Evolutionary conservation across 225 moss, liverwort and hornwort species (phyloP).

Genomic region (Polytrichum commune): DNA sequence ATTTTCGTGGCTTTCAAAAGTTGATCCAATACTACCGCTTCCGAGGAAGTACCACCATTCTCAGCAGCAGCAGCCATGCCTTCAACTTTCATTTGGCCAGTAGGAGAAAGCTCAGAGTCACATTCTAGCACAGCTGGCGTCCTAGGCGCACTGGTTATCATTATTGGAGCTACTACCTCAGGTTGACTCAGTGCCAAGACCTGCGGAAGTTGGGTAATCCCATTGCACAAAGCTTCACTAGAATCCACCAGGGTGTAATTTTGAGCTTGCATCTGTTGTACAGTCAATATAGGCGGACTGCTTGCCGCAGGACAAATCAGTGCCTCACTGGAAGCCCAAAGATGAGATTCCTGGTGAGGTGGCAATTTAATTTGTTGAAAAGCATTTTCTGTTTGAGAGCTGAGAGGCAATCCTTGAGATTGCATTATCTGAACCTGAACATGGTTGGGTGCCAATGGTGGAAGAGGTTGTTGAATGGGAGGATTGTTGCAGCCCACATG

Average conservation of each 20-base stretch:
- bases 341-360: constrained; percentile 24
- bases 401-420: constrained; percentile 33
- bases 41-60: constrained; percentile 21
- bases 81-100: constrained; percentile 22
- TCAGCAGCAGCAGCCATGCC: constrained; percentile 7
- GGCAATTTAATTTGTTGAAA: constrained; percentile 20
- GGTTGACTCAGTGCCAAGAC: constrained; percentile 16
- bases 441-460: constrained; percentile 44
- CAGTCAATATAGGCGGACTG: constrained; percentile 53
- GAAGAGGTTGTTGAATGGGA: constrained; percentile 54
- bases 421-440: constrained; percentile 36
- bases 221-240: constrained; percentile 17
- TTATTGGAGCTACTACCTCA: constrained; percentile 6
- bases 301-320: constrained; percentile 29
- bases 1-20: constrained; percentile 25
- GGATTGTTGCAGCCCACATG: constrained; percentile 14
- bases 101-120: constrained; percentile 24
- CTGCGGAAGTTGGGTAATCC: constrained; percentile 19
- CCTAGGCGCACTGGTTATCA: constrained; percentile 4
- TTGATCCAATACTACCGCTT: constrained; percentile 19
- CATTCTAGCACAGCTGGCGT: constrained; percentile 13
- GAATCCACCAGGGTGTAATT: constrained; percentile 27
- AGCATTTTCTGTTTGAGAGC: constrained; percentile 44
- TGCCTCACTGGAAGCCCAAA: constrained; percentile 22
- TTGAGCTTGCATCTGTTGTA: constrained; percentile 81